Percentiles rank a stretch among this genome's conserved stretches.
Evolutionary conservation across 169 alveolate species (phyloP).

Genomic region (Eimeria sp.): DNA sequence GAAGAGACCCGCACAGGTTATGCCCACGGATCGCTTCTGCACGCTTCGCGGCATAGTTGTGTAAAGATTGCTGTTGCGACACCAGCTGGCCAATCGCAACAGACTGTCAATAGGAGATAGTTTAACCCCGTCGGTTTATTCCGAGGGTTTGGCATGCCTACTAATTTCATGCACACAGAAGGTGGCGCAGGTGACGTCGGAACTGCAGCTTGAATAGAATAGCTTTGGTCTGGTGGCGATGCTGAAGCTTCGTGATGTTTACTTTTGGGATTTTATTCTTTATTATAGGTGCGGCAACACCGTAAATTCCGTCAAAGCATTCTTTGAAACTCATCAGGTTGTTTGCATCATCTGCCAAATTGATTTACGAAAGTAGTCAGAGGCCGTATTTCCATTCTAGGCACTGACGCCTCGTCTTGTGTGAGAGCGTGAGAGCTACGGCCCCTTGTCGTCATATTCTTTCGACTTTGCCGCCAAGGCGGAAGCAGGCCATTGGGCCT

Average conservation of each 20-base stretch:
- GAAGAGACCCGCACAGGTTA: neutral
- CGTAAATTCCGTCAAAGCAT: neutral
- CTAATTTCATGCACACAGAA: neutral
- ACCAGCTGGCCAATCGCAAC: neutral
- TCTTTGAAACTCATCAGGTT: constrained; percentile 40
- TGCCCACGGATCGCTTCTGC: neutral
- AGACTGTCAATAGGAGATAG: neutral
- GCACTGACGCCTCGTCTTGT: constrained; percentile 11
- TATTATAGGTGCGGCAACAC: constrained; percentile 16
- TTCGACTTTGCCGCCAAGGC: constrained; percentile 45
- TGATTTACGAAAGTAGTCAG: constrained; percentile 45
- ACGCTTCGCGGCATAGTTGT: neutral
- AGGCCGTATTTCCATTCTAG: constrained; percentile 42
- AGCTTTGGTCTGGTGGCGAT: constrained; percentile 21
- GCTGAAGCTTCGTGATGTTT: constrained; percentile 25
- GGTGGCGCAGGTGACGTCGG: constrained; percentile 29
- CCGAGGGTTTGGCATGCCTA: constrained; percentile 32
- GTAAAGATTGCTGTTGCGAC: constrained; percentile 18
- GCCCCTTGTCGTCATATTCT: neutral
- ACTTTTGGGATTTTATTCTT: constrained; percentile 8
- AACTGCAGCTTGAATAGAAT: constrained; percentile 18
- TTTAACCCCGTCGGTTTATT: neutral
- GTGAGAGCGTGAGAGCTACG: neutral
- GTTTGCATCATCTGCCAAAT: constrained; percentile 42
- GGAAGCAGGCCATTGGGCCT: constrained; percentile 75